A percentile compares a stretch with the other conserved stretches of the same genome.
phyloP scores from a whole-genome alignment of 306 rosid genomes.

The Prunus salicina region DNA sequence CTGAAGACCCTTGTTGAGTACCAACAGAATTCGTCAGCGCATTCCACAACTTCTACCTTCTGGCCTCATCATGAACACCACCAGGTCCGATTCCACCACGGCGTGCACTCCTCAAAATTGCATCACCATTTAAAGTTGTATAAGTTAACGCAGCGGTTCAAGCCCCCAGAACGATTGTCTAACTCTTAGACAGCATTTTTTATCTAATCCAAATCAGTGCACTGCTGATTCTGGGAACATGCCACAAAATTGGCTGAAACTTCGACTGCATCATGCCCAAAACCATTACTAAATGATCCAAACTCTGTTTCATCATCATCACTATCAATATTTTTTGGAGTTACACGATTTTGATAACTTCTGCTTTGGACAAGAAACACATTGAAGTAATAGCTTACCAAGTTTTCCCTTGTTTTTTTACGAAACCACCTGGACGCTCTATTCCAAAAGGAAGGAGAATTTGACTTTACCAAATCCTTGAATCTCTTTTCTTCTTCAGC shows the following conservation, averaged over 20 bases:
- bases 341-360: conserved; percentile 80
- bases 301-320: conserved; percentile 82
- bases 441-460: conserved; percentile 34
- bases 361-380: conserved; percentile 63
- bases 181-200: conserved; percentile 5
- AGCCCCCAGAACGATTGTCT: conserved; percentile 11
- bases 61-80: conserved; percentile 15
- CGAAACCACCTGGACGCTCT: conserved; percentile 45
- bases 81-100: conserved; percentile 24
- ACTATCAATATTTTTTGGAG: conserved; percentile 59
- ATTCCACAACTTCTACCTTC: conserved; percentile 24
- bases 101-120: conserved; percentile 25
- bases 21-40: conserved; percentile 20
- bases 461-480: conserved; percentile 47
- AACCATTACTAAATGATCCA: conserved; percentile 54
- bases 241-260: conserved; percentile 26
- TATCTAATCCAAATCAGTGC: conserved; percentile 44
- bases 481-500: conserved; percentile 62
- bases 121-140: background rate
- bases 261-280: conserved; percentile 45
- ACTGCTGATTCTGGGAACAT: conserved; percentile 57
- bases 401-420: conserved; percentile 46
- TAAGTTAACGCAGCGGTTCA: conserved; percentile 17
- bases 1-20: conserved; percentile 12
- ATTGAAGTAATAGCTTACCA: conserved; percentile 84